A percentile compares a stretch with the other conserved stretches of the same genome.
Conservation (phyloP, 1,284 basidiomycete species). For the Rhodotorula mucilaginosa region DNA sequence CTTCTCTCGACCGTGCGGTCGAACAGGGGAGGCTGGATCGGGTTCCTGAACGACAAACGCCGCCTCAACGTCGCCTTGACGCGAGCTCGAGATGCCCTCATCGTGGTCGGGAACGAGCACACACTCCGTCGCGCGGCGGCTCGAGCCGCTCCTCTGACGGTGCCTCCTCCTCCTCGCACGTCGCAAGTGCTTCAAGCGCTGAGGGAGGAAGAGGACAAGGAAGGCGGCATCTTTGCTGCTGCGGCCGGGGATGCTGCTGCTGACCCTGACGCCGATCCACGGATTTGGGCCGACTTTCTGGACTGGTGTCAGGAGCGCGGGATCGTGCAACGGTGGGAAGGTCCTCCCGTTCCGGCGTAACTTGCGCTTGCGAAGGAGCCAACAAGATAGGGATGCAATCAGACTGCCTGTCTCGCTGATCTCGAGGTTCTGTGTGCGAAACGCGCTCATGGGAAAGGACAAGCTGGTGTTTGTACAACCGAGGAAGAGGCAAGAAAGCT, state of each 20-base stretch:
- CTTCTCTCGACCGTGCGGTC: slow-evolving; percentile 86
- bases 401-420: not conserved
- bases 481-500: not conserved
- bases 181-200: not conserved
- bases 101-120: slow-evolving; percentile 63
- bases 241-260: not conserved
- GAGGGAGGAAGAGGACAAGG: not conserved
- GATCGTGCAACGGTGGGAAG: slow-evolving; percentile 12
- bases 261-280: slow-evolving; percentile 27
- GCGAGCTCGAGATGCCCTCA: slow-evolving; percentile 61
- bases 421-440: not conserved
- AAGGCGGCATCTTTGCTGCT: not conserved
- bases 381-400: not conserved
- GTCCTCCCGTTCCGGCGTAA: not conserved
- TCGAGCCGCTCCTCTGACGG: not conserved
- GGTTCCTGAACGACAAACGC: slow-evolving; percentile 83
- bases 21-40: slow-evolving; percentile 69
- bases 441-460: not conserved
- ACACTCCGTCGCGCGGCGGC: slow-evolving; percentile 53
- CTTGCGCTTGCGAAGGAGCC: too few relatives aligned
- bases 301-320: slow-evolving; percentile 26
- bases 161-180: too few relatives aligned
- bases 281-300: slow-evolving; percentile 29
- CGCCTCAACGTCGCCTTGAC: slow-evolving; percentile 79
- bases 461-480: slow-evolving; percentile 4